Conservation (phyloP, 768 basidiomycete genomes). For the Mrakia gelida region DNA sequence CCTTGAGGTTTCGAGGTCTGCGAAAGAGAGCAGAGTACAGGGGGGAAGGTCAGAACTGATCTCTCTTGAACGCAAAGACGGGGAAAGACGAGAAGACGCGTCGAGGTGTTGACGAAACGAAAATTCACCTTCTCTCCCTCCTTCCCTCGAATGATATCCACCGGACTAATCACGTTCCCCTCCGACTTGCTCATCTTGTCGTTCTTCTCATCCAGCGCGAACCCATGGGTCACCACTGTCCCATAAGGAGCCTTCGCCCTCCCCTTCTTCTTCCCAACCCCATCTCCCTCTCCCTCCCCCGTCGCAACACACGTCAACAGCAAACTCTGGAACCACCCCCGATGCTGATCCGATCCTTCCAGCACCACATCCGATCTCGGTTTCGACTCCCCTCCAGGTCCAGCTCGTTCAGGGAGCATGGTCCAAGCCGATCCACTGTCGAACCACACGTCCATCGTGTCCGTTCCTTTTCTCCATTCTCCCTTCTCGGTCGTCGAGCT, state of each 20-base stretch:
- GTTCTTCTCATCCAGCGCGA: slow-evolving; percentile 85
- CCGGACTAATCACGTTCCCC: slow-evolving; percentile 84
- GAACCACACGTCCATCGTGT: slow-evolving; percentile 99
- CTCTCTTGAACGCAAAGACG: no score
- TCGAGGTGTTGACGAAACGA: no score
- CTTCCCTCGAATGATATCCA: slow-evolving; percentile 68
- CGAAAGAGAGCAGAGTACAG: neutral
- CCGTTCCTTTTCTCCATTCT: slow-evolving; percentile 71
- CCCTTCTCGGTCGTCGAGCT: slow-evolving; percentile 42
- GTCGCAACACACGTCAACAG: slow-evolving; percentile 59
- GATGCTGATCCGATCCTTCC: slow-evolving; percentile 95
- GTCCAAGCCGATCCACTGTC: slow-evolving; percentile 96
- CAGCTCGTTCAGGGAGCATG: slow-evolving; percentile 50
- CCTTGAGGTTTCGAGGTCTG: slow-evolving; percentile 72
- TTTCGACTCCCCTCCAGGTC: slow-evolving; percentile 29
- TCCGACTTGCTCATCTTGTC: slow-evolving; percentile 96
- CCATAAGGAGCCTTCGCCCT: slow-evolving; percentile 59
- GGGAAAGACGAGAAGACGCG: no score
- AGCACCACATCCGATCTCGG: slow-evolving; percentile 75
- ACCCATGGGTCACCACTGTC: slow-evolving; percentile 87
- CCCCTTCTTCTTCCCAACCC: slow-evolving; percentile 31
- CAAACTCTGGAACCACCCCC: slow-evolving; percentile 98
- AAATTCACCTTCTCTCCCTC: slow-evolving; percentile 54
- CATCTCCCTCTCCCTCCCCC: slow-evolving; percentile 7
- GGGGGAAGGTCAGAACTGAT: neutral